Evolutionary conservation across 345 rosid species (phyloP), one percentile per base, ranked within the genome.

Genomic region (Boechera retrofracta): DNA sequence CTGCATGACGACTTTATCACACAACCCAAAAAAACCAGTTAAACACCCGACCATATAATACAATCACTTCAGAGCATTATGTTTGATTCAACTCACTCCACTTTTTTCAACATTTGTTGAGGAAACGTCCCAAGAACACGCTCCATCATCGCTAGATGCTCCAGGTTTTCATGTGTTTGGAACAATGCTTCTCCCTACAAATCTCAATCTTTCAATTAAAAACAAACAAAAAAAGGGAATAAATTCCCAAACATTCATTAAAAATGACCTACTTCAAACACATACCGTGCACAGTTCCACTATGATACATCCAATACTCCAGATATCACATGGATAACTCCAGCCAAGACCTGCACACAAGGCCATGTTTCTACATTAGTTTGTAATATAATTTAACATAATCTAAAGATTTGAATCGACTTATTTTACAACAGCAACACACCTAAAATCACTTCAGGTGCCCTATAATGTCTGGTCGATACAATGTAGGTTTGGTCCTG

Each of bases 61-160:
- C 4, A 32, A 44, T 36, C 38, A 67, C 66, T 35, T 36, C 16
- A 62, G 58, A 44, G 51, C 24, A 68, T 28, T 28, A 35, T 32
- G 55, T 28, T 64, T 67, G 8, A 33, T 42, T 6, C 7, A 10
- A 76, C 97, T 81, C 75, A 92, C 98, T 92, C 97, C 32, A 83
- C 86, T 82, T 80, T 86, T 83, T 89, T 92, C 61, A 92, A 78
- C 86, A 92, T 82, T 64, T 88, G 90, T 51, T 79, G 85, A 5
- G 97, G 97, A 56, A 92, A 44, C 1, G 93, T 81, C 42, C 98
- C 98, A 67, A 92, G 86, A 5, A 90, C 96, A 48, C 93, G 82
- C 67, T 92, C 97, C 98, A 92, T 90, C 98, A 92, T 92, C 0
- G 98, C 98, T 18, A 92, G 91, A 80, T 92, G 98, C 80, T 92